Evolutionary conservation across 73 alveolate genomes (phyloP), one percentile per base, ranked within the genome.

Genomic region (Symbiodinium pilosum): DNA sequence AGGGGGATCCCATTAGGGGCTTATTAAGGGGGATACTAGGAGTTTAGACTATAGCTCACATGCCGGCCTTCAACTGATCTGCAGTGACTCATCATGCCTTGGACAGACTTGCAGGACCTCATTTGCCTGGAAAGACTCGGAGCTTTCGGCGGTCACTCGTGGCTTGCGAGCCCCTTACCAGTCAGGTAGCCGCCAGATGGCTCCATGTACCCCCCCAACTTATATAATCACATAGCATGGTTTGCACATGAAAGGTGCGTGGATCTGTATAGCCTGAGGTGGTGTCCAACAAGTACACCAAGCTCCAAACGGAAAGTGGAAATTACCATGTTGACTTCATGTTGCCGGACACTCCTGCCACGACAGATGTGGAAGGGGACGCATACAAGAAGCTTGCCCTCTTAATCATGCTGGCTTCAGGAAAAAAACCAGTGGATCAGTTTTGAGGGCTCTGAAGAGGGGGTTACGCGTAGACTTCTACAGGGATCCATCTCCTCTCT

Each of bases 211-310:
- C n/a, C n/a, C 2, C 88, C n/a, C n/a, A 81, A n/a, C 51, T 14
- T 81, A 3, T 38, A 52, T 18, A 83, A 39, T 30, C 56, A n/a
- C 32, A 28, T 83, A 28, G 47, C 38, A 28, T 73, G 86, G 47
- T 7, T n/a, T 32, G 86, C 42, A 73, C 36, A 28, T 2, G 30
- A 38, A 1, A 32, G n/a, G 28, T 0, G 30, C 87, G 52, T n/a
- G n/a, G n/a, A n/a, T n/a, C n/a, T n/a, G n/a, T n/a, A n/a, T n/a
- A n/a, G n/a, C 36, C 24, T n/a, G 32, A 89, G 95, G 95, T 89
- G 87, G 95, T 89, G 18, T 89, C 95, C 87, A 89, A 89, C 95
- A 89, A 89, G 73, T 89, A 64, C 87, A 89, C 95, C 87, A 89
- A 89, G 87, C 95, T 89, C 20, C 95, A 89, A 84, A 89, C 95